Conservation (phyloP, 2,329 filamentous ascomycete genomes). For the Escovopsis sp. region DNA sequence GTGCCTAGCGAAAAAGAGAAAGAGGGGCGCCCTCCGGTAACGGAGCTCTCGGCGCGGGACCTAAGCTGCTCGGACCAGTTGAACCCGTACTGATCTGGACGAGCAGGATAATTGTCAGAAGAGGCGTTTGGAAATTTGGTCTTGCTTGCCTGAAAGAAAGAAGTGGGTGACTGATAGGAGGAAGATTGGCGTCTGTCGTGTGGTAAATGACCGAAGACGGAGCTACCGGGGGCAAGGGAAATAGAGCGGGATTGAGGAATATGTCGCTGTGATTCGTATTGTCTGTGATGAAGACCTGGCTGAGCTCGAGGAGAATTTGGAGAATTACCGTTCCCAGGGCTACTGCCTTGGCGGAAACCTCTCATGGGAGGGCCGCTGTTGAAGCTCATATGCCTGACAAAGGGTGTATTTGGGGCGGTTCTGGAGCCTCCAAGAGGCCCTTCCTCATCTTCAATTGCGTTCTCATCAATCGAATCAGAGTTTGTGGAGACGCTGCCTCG, state of each 20-base stretch:
- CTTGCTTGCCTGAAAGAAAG: slow-evolving; percentile 42
- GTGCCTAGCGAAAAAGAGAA: slow-evolving; percentile 40
- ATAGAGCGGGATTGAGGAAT: slow-evolving; percentile 1
- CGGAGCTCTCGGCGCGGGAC: slow-evolving; percentile 72
- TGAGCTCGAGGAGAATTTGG: slow-evolving; percentile 25
- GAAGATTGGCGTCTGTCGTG: slow-evolving; percentile 23
- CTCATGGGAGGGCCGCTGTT: slow-evolving; percentile 67
- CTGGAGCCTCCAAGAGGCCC: slow-evolving; percentile 32
- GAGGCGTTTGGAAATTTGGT: slow-evolving; percentile 39
- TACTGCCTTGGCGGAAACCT: slow-evolving; percentile 35
- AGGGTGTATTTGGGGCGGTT: slow-evolving; percentile 55
- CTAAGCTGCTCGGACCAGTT: slow-evolving; percentile 96
- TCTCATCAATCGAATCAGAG: slow-evolving; percentile 55
- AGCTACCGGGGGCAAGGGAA: slow-evolving; percentile 10
- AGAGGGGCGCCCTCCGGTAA: slow-evolving; percentile 40
- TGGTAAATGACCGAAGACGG: slow-evolving; percentile 19
- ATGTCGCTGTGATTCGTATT: slow-evolving; percentile 15
- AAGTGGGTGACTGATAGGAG: slow-evolving; percentile 16
- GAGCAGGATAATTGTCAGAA: slow-evolving; percentile 49
- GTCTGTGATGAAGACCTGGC: slow-evolving; percentile 18
- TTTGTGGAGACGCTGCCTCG: slow-evolving; percentile 58
- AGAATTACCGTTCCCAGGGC: slow-evolving; percentile 50
- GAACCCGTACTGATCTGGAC: slow-evolving; percentile 72
- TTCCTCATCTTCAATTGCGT: slow-evolving; percentile 56
- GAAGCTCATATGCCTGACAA: slow-evolving; percentile 77